A percentile compares a stretch with the other conserved stretches of the same genome.
Conservation (phyloP, 1,139 yeast genomes). For the Hyphopichia pseudoburtonii region DNA sequence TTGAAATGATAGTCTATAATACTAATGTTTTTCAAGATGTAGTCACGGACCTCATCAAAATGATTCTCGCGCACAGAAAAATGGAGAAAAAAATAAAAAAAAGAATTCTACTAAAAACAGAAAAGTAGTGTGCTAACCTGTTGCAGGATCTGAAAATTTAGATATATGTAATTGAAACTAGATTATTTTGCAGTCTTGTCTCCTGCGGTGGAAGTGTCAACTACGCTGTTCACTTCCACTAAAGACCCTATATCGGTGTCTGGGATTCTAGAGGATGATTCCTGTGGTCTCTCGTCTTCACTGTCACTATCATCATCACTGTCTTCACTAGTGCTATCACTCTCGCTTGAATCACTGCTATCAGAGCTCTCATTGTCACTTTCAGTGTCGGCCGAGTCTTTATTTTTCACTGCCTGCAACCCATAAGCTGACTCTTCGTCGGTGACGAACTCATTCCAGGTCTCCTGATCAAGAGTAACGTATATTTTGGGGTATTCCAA, state of each 20-base stretch:
- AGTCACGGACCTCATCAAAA: no score
- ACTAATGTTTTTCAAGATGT: no score
- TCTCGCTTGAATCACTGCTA: slow-evolving; percentile 1
- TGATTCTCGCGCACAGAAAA: no score
- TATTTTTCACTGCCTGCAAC: slow-evolving; percentile 6
- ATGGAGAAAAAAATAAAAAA: no score
- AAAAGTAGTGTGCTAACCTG: no score
- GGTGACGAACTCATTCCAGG: slow-evolving; percentile 13
- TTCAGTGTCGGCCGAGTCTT: slow-evolving; percentile 7
- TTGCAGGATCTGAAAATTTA: no score
- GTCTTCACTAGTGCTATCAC: slow-evolving; percentile 5
- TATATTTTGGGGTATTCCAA: slow-evolving; percentile 77
- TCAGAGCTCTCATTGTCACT: slow-evolving; percentile 7
- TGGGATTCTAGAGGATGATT: slow-evolving; percentile 18
- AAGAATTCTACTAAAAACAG: no score
- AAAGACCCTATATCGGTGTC: background rate
- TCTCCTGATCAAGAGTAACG: slow-evolving; percentile 28
- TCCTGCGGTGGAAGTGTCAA: no score
- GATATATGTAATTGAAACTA: no score
- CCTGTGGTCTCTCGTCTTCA: slow-evolving; percentile 19
- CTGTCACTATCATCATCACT: slow-evolving; percentile 7
- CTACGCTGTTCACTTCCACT: no score
- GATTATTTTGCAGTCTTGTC: no score
- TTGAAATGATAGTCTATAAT: no score
- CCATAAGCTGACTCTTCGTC: slow-evolving; percentile 20